Evolutionary conservation across 1,284 basidiomycete species (phyloP).

Genomic region (Cutaneotrichosporon sp.): DNA sequence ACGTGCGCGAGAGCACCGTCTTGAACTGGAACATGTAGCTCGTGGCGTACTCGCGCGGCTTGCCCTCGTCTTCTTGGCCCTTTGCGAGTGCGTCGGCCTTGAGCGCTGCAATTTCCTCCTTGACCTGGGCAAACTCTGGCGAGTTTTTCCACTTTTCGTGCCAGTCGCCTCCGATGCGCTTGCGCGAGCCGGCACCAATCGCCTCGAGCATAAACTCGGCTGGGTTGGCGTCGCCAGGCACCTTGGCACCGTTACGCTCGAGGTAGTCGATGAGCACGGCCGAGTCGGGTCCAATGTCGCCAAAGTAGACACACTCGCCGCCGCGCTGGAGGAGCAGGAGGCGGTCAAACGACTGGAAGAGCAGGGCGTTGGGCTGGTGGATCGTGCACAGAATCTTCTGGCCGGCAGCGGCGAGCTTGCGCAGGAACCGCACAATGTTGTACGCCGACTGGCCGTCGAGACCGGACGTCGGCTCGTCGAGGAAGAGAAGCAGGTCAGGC

Average conservation of each 20-base stretch:
- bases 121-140: constrained; percentile 46
- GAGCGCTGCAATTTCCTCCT: constrained; percentile 49
- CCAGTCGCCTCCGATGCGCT: constrained; percentile 65
- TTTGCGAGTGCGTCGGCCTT: constrained; percentile 49
- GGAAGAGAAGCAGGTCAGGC: constrained; percentile 55
- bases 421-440: constrained; percentile 52
- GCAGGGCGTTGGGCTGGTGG: constrained; percentile 51
- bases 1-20: constrained; percentile 67
- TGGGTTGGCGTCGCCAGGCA: constrained; percentile 54
- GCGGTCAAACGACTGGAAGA: constrained; percentile 56
- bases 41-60: constrained; percentile 53
- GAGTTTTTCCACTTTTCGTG: constrained; percentile 64
- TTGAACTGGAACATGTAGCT: constrained; percentile 72
- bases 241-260: constrained; percentile 52
- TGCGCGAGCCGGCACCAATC: constrained; percentile 67
- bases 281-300: constrained; percentile 54
- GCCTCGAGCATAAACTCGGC: constrained; percentile 54
- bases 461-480: constrained; percentile 56
- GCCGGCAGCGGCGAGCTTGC: constrained; percentile 62
- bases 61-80: constrained; percentile 35
- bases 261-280: constrained; percentile 55
- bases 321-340: constrained; percentile 51
- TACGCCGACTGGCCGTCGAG: constrained; percentile 57
- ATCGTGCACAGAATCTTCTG: constrained; percentile 53
- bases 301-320: constrained; percentile 50